These are phyloP conservation scores for Pythium brassicae DNA, from an alignment of 352 stramenopile species.

Conservation along the genomic window DNA sequence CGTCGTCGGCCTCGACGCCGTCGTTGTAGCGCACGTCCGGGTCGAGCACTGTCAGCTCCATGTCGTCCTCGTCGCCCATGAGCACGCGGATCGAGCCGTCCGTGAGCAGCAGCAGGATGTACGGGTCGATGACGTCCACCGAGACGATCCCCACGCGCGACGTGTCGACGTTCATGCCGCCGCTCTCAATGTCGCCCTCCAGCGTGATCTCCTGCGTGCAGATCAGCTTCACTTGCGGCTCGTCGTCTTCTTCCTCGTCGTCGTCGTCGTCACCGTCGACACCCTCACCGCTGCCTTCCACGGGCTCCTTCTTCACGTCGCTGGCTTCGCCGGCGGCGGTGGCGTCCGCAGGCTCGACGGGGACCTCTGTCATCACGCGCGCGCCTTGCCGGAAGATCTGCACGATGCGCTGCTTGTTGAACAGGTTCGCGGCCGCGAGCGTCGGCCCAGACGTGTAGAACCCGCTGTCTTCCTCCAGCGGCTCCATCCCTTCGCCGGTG, in stretches of 20 bases:
- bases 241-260: constrained; percentile 56
- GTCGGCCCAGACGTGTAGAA: constrained; percentile 84
- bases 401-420: constrained; percentile 78
- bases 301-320: constrained; percentile 23
- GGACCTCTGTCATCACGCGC: constrained; percentile 76
- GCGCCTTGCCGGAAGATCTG: constrained; percentile 85
- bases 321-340: constrained; percentile 1
- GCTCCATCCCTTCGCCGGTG: constrained; percentile 81
- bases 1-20: constrained; percentile 28
- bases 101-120: constrained; percentile 75
- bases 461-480: constrained; percentile 75
- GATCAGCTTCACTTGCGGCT: constrained; percentile 54
- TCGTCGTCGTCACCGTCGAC: constrained; percentile 24
- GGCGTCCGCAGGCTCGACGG: constrained; percentile 15
- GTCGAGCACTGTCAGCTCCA: constrained; percentile 79
- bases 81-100: constrained; percentile 78
- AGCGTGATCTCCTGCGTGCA: constrained; percentile 84
- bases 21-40: constrained; percentile 61
- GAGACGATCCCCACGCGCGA: constrained; percentile 73
- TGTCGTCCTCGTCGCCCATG: constrained; percentile 77
- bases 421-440: constrained; percentile 73
- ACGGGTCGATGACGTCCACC: constrained; percentile 80
- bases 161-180: constrained; percentile 81
- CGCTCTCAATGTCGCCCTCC: constrained; percentile 73
- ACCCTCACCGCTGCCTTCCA: too few relatives aligned